Conservation (phyloP, 805 yeast genomes). For the Metschnikowia cubensis region DNA sequence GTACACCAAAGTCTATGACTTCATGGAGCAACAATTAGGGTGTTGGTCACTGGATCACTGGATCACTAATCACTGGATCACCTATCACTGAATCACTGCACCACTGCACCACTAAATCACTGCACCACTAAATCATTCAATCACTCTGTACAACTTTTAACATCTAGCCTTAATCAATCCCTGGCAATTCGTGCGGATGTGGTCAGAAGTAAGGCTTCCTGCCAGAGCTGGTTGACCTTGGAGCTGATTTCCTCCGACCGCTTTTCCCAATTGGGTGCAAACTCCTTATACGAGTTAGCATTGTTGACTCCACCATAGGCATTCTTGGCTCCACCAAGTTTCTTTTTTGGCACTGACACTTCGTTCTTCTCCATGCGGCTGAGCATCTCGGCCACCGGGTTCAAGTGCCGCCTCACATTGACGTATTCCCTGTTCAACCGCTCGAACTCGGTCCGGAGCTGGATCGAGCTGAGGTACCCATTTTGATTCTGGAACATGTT, state of each 20-base stretch:
- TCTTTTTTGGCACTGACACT: slow-evolving; percentile 24
- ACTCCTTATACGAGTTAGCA: slow-evolving; percentile 34
- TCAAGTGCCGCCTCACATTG: slow-evolving; percentile 61
- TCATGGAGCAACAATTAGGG: too few species aligned
- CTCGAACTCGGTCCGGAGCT: slow-evolving; percentile 72
- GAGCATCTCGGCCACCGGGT: slow-evolving; percentile 66
- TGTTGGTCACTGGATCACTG: too few species aligned
- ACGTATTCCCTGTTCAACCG: slow-evolving; percentile 70
- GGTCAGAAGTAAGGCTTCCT: slow-evolving; percentile 30
- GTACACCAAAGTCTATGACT: too few species aligned
- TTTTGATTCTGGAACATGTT: slow-evolving; percentile 20
- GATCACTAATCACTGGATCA: too few species aligned
- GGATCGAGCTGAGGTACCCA: slow-evolving; percentile 46
- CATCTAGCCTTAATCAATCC: too few species aligned
- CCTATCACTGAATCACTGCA: too few species aligned
- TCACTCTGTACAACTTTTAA: too few species aligned
- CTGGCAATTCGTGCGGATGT: slow-evolving; percentile 6
- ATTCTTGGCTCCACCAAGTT: slow-evolving; percentile 8
- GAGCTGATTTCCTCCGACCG: slow-evolving; percentile 26
- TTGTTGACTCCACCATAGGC: slow-evolving; percentile 10
- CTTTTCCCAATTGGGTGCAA: slow-evolving; percentile 29
- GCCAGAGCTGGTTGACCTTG: slow-evolving; percentile 35
- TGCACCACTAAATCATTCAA: too few species aligned
- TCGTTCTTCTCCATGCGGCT: slow-evolving; percentile 40
- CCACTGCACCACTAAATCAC: too few species aligned